Percentiles rank a stretch among this genome's conserved stretches.
Evolutionary conservation across 768 basidiomycete genomes (phyloP).

Genomic region (Royoungia palumana): DNA sequence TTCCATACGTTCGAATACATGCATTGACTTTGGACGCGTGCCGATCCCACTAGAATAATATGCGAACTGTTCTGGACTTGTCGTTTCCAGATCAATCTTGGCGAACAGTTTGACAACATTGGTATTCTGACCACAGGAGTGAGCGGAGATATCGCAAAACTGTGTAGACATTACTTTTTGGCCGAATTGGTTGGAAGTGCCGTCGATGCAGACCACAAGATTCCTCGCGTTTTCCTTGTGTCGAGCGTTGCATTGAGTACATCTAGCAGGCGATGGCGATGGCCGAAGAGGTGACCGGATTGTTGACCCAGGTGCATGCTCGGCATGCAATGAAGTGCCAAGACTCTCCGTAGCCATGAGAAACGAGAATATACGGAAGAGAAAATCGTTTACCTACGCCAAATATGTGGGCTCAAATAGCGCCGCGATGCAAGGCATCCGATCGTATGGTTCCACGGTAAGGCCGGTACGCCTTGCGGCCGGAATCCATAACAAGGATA

Average conservation of each 20-base stretch:
- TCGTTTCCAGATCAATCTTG: slow-evolving; percentile 21
- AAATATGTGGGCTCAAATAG: too few species aligned
- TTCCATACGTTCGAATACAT: slow-evolving; percentile 19
- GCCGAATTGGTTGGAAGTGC: slow-evolving; percentile 24
- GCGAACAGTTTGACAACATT: slow-evolving; percentile 35
- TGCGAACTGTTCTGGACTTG: slow-evolving; percentile 21
- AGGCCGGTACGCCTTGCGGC: too few species aligned
- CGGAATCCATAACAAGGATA: too few species aligned
- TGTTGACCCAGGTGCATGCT: too few species aligned
- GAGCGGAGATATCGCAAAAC: background rate
- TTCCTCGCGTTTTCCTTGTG: slow-evolving; percentile 12
- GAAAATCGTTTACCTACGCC: too few species aligned
- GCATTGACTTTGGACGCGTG: slow-evolving; percentile 28
- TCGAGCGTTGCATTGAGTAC: slow-evolving; percentile 12
- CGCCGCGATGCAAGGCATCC: too few species aligned
- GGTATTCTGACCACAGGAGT: slow-evolving; percentile 29
- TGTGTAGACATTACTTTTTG: slow-evolving; percentile 9
- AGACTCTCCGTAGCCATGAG: too few species aligned
- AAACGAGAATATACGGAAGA: too few species aligned
- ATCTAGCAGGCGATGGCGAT: background rate
- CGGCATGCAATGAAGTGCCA: too few species aligned
- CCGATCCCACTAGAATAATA: slow-evolving; percentile 40
- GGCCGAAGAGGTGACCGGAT: too few species aligned
- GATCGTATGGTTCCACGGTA: too few species aligned
- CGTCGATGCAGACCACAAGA: slow-evolving; percentile 23